These are phyloP conservation scores for Craspedostauros australis DNA, from an alignment of 108 stramenopile species.

Conservation along the genomic window DNA sequence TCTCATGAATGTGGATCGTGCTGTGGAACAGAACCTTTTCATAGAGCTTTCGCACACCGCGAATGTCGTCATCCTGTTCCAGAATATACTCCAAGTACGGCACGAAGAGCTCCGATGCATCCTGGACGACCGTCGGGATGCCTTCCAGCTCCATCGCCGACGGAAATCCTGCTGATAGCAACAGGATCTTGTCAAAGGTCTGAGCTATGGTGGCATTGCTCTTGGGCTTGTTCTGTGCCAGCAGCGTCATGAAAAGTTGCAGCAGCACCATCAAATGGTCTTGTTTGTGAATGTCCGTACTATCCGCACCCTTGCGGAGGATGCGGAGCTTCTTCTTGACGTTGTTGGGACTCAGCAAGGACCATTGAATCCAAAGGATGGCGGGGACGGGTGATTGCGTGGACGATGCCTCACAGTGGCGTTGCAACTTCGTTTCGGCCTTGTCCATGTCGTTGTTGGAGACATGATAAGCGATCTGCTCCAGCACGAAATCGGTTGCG, in stretches of 20 bases:
- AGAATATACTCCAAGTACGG: constrained; percentile 42
- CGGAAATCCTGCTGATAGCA: constrained; percentile 38
- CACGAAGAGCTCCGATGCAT: constrained; percentile 14
- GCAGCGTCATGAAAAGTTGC: constrained; percentile 46
- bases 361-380: constrained; percentile 50
- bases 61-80: constrained; percentile 13
- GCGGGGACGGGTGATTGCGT: constrained; percentile 6
- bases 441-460: constrained; percentile 8
- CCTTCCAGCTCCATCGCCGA: constrained; percentile 11
- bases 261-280: constrained; percentile 41
- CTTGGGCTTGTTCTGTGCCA: constrained; percentile 16
- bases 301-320: constrained; percentile 36
- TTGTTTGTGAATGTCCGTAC: constrained; percentile 40
- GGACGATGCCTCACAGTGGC: constrained; percentile 4
- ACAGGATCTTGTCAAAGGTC: constrained; percentile 52
- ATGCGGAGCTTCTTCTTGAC: constrained; percentile 20
- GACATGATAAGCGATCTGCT: constrained; percentile 47
- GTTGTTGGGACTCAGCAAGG: constrained; percentile 17
- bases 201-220: constrained; percentile 11
- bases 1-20: constrained; percentile 31
- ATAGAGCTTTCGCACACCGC: constrained; percentile 50
- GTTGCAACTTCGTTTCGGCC: constrained; percentile 29
- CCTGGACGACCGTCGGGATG: constrained; percentile 22
- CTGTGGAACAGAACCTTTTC: constrained; percentile 46
- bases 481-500: constrained; percentile 45